Evolutionary conservation across 352 stramenopile genomes (phyloP), one percentile per base, ranked within the genome.

Genomic region (Phytophthora cryptogea): DNA sequence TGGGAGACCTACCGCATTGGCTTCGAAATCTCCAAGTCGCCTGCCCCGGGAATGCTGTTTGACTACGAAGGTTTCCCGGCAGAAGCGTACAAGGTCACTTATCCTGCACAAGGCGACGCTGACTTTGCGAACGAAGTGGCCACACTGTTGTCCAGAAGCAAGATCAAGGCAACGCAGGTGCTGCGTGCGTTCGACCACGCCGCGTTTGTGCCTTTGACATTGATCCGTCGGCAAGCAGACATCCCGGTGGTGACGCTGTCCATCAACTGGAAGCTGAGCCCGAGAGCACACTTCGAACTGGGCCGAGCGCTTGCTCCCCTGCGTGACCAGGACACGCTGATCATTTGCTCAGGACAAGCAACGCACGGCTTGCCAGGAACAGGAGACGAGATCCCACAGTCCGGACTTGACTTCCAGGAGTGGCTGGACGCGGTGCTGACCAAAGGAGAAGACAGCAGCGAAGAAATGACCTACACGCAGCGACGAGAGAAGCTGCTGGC

Each of bases 1-100:
- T 97, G 85, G 80, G 84, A 96, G 60, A 72, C 67, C 4, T 77
- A 80, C 46, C 55, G 68, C 10, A 48, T 73, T 6, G 72, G 69
- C n/a, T 76, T 82, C 37, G 70, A 86, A 43, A 84, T 86, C 60
- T 86, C 75, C 17, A 72, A 81, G 20, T 68, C 74, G n/a, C 74
- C 80, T 13, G 27, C 60, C 0, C 80, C 78, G 27, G 58, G 56
- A 13, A 82, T 98, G 58, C 59, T 95, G 8, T 97, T 83, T 73
- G 90, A 98, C 70, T 98, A 97, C 66, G 83, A 85, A 61, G 87
- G 86, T 5, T 97, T 97, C 54, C 80, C 88, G 3, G 36, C 62
- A 0, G 74, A 97, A 48, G 82, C 83, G 16, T 97, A 97, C 63
- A 65, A 95, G 47, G 72, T 90, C 56, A 67, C 74, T 37, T 97